phyloP scores from a whole-genome alignment of 768 basidiomycete species.

The Cytidiella melzeri region DNA sequence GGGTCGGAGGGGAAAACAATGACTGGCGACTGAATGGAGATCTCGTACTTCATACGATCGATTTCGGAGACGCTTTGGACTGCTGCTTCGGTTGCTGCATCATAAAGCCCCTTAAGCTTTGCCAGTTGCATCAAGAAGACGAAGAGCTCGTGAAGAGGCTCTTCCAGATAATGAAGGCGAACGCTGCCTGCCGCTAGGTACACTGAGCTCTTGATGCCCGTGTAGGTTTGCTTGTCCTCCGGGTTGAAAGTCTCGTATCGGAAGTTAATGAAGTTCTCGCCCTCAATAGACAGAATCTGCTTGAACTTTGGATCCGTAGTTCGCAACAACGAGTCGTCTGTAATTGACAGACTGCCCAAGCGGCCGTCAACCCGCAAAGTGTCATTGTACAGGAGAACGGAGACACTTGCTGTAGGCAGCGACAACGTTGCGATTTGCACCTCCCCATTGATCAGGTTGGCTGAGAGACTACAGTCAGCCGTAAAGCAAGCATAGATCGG shows the following conservation, averaged over 20 bases:
- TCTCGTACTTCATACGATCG: conserved; percentile 87
- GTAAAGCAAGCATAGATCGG: neutral
- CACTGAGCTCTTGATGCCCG: conserved; percentile 79
- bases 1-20: conserved; percentile 77
- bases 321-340: conserved; percentile 56
- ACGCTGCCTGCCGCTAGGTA: conserved; percentile 83
- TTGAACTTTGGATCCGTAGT: conserved; percentile 65
- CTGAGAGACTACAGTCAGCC: conserved; percentile 33
- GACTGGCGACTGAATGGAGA: conserved; percentile 91
- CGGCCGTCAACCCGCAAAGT: conserved; percentile 76
- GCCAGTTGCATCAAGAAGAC: conserved; percentile 80
- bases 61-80: conserved; percentile 90
- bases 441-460: conserved; percentile 68
- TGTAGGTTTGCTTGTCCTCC: conserved; percentile 52
- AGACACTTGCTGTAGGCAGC: conserved; percentile 84
- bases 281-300: conserved; percentile 87
- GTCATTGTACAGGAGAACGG: conserved; percentile 62
- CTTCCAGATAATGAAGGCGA: conserved; percentile 82
- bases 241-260: conserved; percentile 89
- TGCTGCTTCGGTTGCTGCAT: conserved; percentile 89
- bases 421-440: conserved; percentile 78
- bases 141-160: conserved; percentile 86
- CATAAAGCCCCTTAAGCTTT: conserved; percentile 88
- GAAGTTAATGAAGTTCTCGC: conserved; percentile 90
- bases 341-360: conserved; percentile 76